Base-by-base conservation (phyloP, 805 yeast species). In the Candida koratica region DNA sequence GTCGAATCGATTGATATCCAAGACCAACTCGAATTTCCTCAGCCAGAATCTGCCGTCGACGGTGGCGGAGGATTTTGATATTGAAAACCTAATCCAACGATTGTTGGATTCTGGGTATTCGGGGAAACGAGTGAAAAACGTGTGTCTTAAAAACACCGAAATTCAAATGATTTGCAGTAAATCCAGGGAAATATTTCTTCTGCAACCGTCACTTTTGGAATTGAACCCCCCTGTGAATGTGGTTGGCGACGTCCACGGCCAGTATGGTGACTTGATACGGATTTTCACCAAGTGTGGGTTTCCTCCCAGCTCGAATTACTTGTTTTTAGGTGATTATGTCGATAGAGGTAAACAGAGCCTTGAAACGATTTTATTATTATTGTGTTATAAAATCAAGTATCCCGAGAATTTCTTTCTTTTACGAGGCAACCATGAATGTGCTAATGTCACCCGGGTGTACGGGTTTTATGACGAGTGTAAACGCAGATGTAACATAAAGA, bases 381-480 rank as follows among this genome's bases (percentile, higher is more conserved):
- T 93, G 35, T 89, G 97, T 60, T 93, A 87, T 67, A 93, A 93
- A 59, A 89, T 93, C 60, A 90, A 90, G 59, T 90, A 88, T 53
- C 97, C 98, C 0, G 97, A 93, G 53, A 90, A 90, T 62, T 89
- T 93, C 60, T 93, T 90, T 59, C 62, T 93, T 41, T 69, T 93
- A 28, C 70, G 98, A 48, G 98, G 98, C 14, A 93, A 93, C 61
- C 98, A 93, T 63, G 98, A 93, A 65, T 86, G 96, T 61, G 97
- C 98, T 14, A 87, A 86, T 53, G 95, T 93, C 38, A 90, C 97
- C 1, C 77, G 96, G 46, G 96, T 93, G 20, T 93, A 93, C 60
- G 98, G 98, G 2, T 93, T 93, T 55, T 93, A 88, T 57, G 98
- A 93, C 62, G 98, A 93, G 64, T 93, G 98, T 68, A 93, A 93